These are phyloP conservation scores for Clitopilus passeckerianus DNA, from an alignment of 768 basidiomycete species.

Conservation along the genomic window DNA sequence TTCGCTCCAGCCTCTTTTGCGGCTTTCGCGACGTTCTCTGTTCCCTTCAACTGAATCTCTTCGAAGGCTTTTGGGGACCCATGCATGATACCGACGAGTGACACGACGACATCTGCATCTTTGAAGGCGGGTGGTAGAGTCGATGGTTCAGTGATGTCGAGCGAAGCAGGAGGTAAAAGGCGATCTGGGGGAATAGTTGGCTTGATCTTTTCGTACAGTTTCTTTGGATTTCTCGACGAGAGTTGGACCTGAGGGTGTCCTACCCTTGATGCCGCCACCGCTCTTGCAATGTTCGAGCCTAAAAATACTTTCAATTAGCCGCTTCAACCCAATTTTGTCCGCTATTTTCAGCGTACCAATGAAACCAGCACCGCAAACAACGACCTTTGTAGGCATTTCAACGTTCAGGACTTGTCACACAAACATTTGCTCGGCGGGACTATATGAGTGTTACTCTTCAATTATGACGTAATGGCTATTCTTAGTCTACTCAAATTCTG, in stretches of 20 bases:
- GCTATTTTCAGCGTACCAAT: slow-evolving; percentile 37
- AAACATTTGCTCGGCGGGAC: neutral
- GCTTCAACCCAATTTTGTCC: neutral
- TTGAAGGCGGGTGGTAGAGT: slow-evolving; percentile 45
- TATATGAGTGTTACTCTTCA: neutral
- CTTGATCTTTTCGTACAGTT: slow-evolving; percentile 26
- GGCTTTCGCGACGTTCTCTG: slow-evolving; percentile 56
- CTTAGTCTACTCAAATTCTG: slow-evolving; percentile 10
- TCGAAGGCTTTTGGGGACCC: slow-evolving; percentile 55
- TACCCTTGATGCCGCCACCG: slow-evolving; percentile 31
- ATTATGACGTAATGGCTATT: neutral
- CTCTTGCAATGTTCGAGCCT: slow-evolving; percentile 60
- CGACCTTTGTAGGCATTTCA: slow-evolving; percentile 26
- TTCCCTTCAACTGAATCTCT: slow-evolving; percentile 58
- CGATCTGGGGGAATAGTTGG: slow-evolving; percentile 23
- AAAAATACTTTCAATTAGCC: neutral
- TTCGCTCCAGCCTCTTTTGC: slow-evolving; percentile 50
- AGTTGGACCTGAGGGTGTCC: slow-evolving; percentile 44
- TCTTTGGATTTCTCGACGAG: slow-evolving; percentile 53
- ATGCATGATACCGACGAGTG: slow-evolving; percentile 65
- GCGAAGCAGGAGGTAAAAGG: slow-evolving; percentile 35
- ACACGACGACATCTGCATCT: slow-evolving; percentile 54
- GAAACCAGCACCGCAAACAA: slow-evolving; percentile 56
- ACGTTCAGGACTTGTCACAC: neutral
- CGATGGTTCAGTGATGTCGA: slow-evolving; percentile 52